phyloP scores from a whole-genome alignment of 805 yeast genomes.

The Brettanomyces naardenensis region DNA sequence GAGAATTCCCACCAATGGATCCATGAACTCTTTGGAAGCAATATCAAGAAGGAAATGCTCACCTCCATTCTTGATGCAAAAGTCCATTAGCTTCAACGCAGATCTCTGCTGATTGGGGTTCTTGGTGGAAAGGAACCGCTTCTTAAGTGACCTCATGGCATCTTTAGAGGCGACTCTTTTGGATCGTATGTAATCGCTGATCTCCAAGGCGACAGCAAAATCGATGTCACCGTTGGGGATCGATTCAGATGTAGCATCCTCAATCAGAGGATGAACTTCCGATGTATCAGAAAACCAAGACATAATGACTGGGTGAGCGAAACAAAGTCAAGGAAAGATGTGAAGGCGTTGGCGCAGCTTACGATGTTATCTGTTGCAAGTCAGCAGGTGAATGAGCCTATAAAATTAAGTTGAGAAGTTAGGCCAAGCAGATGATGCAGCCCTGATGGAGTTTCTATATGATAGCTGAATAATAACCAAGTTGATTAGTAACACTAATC shows the following conservation, averaged over 20 bases:
- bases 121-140: conserved; percentile 45
- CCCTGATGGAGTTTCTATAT: too few species aligned
- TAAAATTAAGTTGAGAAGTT: too few species aligned
- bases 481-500: too few species aligned
- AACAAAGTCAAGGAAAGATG: not conserved
- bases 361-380: too few species aligned
- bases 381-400: too few species aligned
- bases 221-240: conserved; percentile 90
- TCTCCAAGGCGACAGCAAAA: conserved; percentile 61
- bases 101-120: conserved; percentile 80
- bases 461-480: too few species aligned
- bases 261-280: conserved; percentile 54
- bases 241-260: conserved; percentile 78
- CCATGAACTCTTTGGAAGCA: conserved; percentile 80
- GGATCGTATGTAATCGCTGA: conserved; percentile 80
- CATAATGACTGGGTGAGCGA: conserved; percentile 23
- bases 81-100: conserved; percentile 69
- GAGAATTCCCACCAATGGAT: conserved; percentile 50
- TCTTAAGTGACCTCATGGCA: conserved; percentile 79
- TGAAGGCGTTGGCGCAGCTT: too few species aligned
- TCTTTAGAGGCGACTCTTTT: conserved; percentile 72
- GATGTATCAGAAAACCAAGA: conserved; percentile 41
- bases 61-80: conserved; percentile 92
- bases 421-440: too few species aligned
- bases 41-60: conserved; percentile 72